phyloP scores from a whole-genome alignment of 1,284 basidiomycete species.

The Boletus smithii region DNA sequence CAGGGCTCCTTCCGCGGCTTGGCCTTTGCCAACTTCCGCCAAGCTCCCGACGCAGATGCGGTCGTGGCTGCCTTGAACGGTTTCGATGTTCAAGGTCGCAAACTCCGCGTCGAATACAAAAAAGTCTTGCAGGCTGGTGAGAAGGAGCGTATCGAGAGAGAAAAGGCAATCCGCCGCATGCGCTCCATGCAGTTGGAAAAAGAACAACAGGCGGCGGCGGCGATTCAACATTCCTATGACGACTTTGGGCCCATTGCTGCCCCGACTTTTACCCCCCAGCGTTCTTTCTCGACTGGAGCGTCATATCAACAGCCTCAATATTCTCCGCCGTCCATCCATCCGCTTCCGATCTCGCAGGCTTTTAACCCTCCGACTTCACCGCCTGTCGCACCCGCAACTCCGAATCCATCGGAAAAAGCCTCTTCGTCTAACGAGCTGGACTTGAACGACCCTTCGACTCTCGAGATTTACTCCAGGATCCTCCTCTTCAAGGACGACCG shows the following conservation, averaged over 20 bases:
- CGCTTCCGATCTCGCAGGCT: conserved; percentile 54
- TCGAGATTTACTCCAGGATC: conserved; percentile 97
- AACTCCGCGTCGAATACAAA: conserved; percentile 98
- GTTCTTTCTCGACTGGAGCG: conserved; percentile 63
- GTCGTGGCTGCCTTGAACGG: conserved; percentile 95
- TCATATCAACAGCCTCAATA: conserved; percentile 58
- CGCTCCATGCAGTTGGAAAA: conserved; percentile 92
- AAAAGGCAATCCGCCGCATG: conserved; percentile 98
- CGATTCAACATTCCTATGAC: conserved; percentile 51
- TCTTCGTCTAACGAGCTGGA: conserved; percentile 72
- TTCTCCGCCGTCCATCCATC: conserved; percentile 54
- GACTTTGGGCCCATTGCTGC: conserved; percentile 59
- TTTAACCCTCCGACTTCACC: conserved; percentile 51
- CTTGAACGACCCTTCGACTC: conserved; percentile 90
- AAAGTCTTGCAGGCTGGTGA: conserved; percentile 98
- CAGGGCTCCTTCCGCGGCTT: conserved; percentile 95
- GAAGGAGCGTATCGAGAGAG: conserved; percentile 97
- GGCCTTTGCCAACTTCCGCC: conserved; percentile 98
- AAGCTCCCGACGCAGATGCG: conserved; percentile 87
- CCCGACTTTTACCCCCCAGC: conserved; percentile 50
- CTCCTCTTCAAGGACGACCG: conserved; percentile 97
- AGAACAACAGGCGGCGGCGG: conserved; percentile 45
- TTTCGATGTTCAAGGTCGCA: conserved; percentile 96
- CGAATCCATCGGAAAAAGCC: conserved; percentile 58
- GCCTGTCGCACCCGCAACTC: conserved; percentile 50